Base-by-base conservation (phyloP, 2,329 filamentous ascomycete species). In the Dothidotthia symphoricarpi region DNA sequence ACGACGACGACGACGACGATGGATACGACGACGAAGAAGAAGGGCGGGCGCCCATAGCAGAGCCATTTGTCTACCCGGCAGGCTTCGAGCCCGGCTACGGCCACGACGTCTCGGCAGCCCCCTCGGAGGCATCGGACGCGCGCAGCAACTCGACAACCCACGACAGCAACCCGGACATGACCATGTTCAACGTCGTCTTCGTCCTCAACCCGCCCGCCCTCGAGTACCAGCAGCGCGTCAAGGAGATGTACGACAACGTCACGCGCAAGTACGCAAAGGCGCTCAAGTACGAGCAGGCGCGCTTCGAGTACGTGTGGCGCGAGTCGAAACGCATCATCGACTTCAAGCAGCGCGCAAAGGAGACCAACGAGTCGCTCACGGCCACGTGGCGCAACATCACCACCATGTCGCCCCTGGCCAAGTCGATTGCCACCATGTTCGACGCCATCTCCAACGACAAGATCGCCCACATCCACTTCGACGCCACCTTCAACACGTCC, bases 181-280 rank as follows among this genome's bases (percentile, higher is more conserved):
- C 84, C 47, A 97, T 97, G 91, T 98, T 98, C 69, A 95, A 96
- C 64, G 79, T 96, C 9, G 89, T 97, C 16, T 97, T 97, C 64
- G 86, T 95, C 34, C 73, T 96, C 49, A 85, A 88, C 51, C 86
- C 89, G 3, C 84, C 83, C 33, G 81, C 83, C 35, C 75, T 90
- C 39, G 86, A 95, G 59, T 82, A 85, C 49, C 85, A 86, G 39
- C 75, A 73, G 58, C 73, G 79, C 10, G 73, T 94, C 30, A 79
- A 85, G 28, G 86, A 94, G 48, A 83, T 96, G 61, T 95, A 95
- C 64, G 77, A 86, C 36, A 86, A 95, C 63, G 84, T 97, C 26
- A 85, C 90, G 48, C 93, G 90, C 66, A 94, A 94, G 67, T 83
- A 95, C 55, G 90, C 89, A 61, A 95, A 91, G 70, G 88, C 87